Conservation (phyloP, 2,329 filamentous ascomycete species). For the Fusarium tuaranense region DNA sequence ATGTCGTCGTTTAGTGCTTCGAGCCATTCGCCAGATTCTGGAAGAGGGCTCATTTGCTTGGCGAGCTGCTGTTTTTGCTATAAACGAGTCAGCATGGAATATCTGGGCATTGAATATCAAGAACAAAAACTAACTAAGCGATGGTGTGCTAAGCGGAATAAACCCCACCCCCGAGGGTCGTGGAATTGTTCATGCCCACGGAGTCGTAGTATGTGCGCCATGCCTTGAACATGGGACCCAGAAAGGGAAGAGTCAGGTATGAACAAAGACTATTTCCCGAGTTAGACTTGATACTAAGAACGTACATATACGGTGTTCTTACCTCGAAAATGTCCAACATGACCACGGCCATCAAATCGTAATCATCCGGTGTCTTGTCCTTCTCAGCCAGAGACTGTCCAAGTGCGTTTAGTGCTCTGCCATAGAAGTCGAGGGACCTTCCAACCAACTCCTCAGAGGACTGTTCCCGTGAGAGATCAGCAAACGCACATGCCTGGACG, state of each 20-base stretch:
- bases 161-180: conserved; percentile 52
- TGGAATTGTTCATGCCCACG: conserved; percentile 51
- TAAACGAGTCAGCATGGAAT: fast-evolving
- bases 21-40: conserved; percentile 47
- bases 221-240: conserved; percentile 53
- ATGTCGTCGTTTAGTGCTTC: conserved; percentile 45
- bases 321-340: conserved; percentile 56
- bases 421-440: conserved; percentile 50
- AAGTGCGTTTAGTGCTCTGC: conserved; percentile 49
- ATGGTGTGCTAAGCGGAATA: conserved; percentile 55
- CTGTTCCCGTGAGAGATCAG: conserved; percentile 46
- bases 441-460: conserved; percentile 30
- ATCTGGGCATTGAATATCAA: neutral
- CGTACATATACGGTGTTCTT: neutral
- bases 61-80: conserved; percentile 53
- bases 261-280: conserved; percentile 47
- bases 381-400: conserved; percentile 46
- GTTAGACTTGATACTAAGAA: neutral
- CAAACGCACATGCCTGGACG: conserved; percentile 52
- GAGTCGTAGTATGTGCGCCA: conserved; percentile 54
- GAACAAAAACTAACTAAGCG: conserved; percentile 38
- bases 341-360: conserved; percentile 55
- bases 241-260: conserved; percentile 38
- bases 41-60: conserved; percentile 42
- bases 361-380: conserved; percentile 52